phyloP scores from a whole-genome alignment of 2,329 filamentous ascomycete species.

The Dothiorella sarmentorum region DNA sequence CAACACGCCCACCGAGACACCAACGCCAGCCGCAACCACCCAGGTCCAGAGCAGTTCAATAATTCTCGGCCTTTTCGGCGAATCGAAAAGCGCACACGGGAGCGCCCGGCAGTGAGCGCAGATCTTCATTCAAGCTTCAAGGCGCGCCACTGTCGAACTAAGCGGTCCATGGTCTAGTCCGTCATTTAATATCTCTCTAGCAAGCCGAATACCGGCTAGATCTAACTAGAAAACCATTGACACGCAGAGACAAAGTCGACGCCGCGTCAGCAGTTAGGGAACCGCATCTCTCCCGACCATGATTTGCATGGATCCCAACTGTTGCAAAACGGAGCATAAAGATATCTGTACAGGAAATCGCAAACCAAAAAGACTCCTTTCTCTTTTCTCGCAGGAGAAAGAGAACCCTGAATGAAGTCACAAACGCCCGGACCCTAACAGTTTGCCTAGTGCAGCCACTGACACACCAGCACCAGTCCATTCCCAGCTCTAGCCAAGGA shows the following conservation, averaged over 20 bases:
- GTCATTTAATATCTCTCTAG: not conserved
- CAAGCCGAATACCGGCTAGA: not conserved
- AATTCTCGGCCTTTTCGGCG: not conserved
- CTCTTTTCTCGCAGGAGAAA: no score
- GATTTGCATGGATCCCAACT: no score
- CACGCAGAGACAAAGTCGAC: no score
- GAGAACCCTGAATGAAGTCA: no score
- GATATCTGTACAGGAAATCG: no score
- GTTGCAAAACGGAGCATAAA: no score
- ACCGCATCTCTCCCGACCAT: no score
- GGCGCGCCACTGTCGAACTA: not conserved
- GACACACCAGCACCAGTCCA: not conserved
- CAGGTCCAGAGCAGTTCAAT: not conserved
- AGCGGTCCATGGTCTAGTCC: not conserved
- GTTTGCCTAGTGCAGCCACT: not conserved
- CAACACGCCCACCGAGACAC: not conserved
- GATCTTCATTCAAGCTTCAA: slow-evolving; percentile 8
- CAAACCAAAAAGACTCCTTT: no score
- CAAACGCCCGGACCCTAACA: no score
- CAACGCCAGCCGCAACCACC: not conserved
- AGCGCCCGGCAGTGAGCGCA: slow-evolving; percentile 1
- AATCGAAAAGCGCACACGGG: slow-evolving; percentile 4
- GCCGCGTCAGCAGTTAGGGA: no score
- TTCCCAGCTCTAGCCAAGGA: not conserved
- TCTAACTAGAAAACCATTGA: no score